phyloP scores from a whole-genome alignment of 2,329 filamentous ascomycete species.

The Passalora sequoiae region DNA sequence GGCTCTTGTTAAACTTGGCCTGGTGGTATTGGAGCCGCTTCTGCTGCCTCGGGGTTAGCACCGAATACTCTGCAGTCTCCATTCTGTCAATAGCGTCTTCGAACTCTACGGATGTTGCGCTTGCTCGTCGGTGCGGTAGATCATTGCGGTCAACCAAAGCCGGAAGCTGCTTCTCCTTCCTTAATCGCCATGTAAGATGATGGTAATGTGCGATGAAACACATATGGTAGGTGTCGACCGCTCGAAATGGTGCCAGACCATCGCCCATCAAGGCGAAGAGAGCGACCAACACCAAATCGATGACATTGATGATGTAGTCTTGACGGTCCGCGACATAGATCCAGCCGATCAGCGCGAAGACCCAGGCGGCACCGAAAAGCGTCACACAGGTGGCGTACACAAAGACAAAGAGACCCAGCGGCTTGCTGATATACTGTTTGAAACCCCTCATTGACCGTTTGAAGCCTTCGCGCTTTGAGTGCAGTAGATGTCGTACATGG shows the following conservation, averaged over 20 bases:
- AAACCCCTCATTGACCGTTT: constrained; percentile 77
- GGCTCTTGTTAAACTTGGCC: constrained; percentile 71
- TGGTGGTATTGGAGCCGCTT: constrained; percentile 69
- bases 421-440: constrained; percentile 66
- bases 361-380: constrained; percentile 79
- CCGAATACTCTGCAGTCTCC: constrained; percentile 50
- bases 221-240: constrained; percentile 84
- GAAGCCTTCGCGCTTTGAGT: constrained; percentile 73
- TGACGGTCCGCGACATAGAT: constrained; percentile 73
- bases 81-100: constrained; percentile 44
- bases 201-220: constrained; percentile 72
- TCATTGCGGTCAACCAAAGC: constrained; percentile 64
- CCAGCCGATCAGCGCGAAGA: constrained; percentile 84
- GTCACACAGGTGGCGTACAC: constrained; percentile 79
- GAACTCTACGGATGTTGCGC: constrained; percentile 17
- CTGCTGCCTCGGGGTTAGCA: constrained; percentile 62
- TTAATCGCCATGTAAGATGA: constrained; percentile 57
- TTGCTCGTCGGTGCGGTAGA: constrained; percentile 46
- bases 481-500: constrained; percentile 80
- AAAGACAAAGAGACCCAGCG: constrained; percentile 77
- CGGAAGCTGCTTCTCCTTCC: constrained; percentile 57
- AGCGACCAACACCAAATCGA: constrained; percentile 57
- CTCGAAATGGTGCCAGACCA: constrained; percentile 63
- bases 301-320: constrained; percentile 52
- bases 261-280: constrained; percentile 61